Evolutionary conservation across 2,329 filamentous ascomycete genomes (phyloP), one percentile per base, ranked within the genome.

Genomic region (Neospermospora avenae): DNA sequence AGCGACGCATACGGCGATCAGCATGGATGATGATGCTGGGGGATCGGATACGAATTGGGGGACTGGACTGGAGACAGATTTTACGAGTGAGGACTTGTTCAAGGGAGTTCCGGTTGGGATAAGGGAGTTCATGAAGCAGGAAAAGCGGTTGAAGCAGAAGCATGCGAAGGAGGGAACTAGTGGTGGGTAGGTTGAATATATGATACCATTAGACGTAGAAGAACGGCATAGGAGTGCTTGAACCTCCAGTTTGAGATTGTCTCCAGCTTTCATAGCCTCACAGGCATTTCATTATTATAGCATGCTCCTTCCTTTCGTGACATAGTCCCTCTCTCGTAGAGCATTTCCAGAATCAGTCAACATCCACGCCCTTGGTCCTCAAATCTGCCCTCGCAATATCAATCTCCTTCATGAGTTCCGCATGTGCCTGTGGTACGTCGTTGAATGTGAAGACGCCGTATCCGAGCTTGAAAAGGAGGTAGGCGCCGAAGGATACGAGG

Each of bases 361-460:
- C 70, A 62, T 89, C 85, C 42, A 96, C 90, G 8, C 91, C 91
- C 74, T 88, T 84, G 61, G 80, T 80, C 72, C 84, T 84, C 74
- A 96, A 77, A 69, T 96, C 91, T 63, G 77, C 78, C 78, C 89
- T 88, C 65, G 91, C 91, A 75, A 86, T 68, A 64, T 91, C 83
- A 72, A 96, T 95, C 78, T 98, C 90, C 69, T 78, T 80, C 82
- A 95, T 91, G 69, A 99, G 80, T 77, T 97, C 93, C 74, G 87
- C 85, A 77, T 98, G 89, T 55, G 95, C 95, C 63, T 91, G 84
- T 57, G 93, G 93, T 52, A 96, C 91, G 76, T 98, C 93, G 80
- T 96, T 95, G 83, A 99, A 99, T 59, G 91, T 96, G 74, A 96
- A 82, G 69, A 99, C 90, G 66, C 95, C 95, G 80, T 86, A 89